A percentile compares a stretch with the other conserved stretches of the same genome.
phyloP scores from a whole-genome alignment of 23 red algal species.

The Rhodosorus marinus region DNA sequence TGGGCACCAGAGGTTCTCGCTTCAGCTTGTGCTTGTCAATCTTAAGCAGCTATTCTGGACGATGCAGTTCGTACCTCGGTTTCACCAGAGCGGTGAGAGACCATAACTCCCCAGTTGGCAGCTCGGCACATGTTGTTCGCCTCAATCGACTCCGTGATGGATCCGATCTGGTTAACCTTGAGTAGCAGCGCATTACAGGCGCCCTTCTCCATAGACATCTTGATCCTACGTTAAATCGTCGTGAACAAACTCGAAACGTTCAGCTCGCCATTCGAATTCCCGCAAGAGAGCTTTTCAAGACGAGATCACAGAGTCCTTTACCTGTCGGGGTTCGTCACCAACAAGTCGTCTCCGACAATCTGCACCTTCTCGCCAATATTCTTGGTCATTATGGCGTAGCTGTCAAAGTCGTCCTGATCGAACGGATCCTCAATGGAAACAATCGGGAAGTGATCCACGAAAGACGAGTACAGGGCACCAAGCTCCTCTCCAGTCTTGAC shows the following conservation, averaged over 20 bases:
- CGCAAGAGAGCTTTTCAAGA: no score
- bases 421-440: conserved; percentile 96
- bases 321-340: conserved; percentile 78
- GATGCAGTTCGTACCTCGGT: no score
- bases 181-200: conserved; percentile 69
- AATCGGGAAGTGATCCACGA: conserved; percentile 55
- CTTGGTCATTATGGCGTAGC: conserved; percentile 51
- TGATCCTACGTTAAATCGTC: no score
- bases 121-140: conserved; percentile 49
- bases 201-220: conserved; percentile 40
- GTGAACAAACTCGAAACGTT: no score
- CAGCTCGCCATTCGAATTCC: no score
- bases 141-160: conserved; percentile 67
- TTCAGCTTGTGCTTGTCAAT: no score
- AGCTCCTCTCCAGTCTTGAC: conserved; percentile 29
- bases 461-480: conserved; percentile 46
- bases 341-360: conserved; percentile 92
- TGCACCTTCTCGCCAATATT: conserved; percentile 37
- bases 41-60: no score
- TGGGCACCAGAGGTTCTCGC: no score
- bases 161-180: conserved; percentile 97
- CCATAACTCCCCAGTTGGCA: conserved; percentile 89
- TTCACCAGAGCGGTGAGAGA: conserved; percentile 85
- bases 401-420: conserved; percentile 80
- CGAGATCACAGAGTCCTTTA: no score